Conservation (phyloP, 208 protist genomes). For the Novymonas esmeraldas region DNA sequence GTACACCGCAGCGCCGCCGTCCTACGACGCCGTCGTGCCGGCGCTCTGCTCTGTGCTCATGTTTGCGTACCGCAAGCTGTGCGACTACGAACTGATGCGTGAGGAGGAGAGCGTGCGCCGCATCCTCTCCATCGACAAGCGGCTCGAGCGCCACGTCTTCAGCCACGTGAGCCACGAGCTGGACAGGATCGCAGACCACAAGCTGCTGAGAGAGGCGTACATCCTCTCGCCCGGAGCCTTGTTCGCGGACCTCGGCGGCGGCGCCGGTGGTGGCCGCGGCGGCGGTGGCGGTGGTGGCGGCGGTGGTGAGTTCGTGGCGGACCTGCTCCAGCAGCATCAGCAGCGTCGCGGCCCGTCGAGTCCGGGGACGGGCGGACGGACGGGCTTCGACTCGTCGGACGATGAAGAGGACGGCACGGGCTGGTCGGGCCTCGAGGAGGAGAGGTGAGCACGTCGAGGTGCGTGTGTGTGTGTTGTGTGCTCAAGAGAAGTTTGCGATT, state of each 20-base stretch:
- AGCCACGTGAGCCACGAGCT: slow-evolving; percentile 52
- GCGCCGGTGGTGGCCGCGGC: slow-evolving; percentile 3
- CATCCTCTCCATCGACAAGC: slow-evolving; percentile 75
- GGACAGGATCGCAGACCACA: slow-evolving; percentile 45
- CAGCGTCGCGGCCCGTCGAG: slow-evolving; percentile 10
- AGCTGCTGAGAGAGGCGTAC: slow-evolving; percentile 55
- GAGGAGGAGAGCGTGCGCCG: slow-evolving; percentile 43
- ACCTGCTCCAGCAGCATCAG: slow-evolving; percentile 27
- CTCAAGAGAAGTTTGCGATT: neutral
- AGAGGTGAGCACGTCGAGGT: neutral
- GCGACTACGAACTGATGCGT: slow-evolving; percentile 62
- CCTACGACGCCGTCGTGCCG: slow-evolving; percentile 66
- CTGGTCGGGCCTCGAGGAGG: slow-evolving; percentile 12
- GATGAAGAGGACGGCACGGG: slow-evolving; percentile 19
- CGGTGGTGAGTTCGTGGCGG: slow-evolving; percentile 18
- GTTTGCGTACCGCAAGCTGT: slow-evolving; percentile 64
- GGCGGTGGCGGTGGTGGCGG: slow-evolving; percentile 4
- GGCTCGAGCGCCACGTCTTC: slow-evolving; percentile 55
- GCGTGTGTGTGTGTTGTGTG: neutral
- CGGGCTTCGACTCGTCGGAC: slow-evolving; percentile 23
- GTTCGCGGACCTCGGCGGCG: slow-evolving; percentile 37
- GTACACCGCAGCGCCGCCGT: slow-evolving; percentile 39
- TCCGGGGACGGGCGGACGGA: slow-evolving; percentile 4
- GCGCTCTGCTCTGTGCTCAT: slow-evolving; percentile 59
- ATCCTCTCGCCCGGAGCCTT: slow-evolving; percentile 56